phyloP scores from a whole-genome alignment of 2,329 filamentous ascomycete species.

The Phoma sp. region DNA sequence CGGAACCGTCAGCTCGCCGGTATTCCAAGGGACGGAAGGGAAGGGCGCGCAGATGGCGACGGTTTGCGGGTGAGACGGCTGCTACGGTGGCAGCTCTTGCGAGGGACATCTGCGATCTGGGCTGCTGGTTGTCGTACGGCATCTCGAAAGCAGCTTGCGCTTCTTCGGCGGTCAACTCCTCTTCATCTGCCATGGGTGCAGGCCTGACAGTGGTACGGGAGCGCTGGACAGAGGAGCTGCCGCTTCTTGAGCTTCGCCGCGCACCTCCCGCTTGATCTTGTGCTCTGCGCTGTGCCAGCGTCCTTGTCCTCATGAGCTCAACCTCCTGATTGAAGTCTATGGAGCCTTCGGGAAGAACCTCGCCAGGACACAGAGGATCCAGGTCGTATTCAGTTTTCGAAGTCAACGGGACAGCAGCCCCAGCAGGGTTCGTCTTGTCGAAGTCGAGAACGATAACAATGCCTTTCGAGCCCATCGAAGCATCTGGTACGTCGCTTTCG shows the following conservation, averaged over 20 bases:
- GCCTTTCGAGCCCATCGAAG: slow-evolving; percentile 43
- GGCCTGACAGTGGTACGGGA: slow-evolving; percentile 37
- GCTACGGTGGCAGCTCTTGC: slow-evolving; percentile 53
- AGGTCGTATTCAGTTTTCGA: slow-evolving; percentile 45
- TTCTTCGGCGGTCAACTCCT: slow-evolving; percentile 43
- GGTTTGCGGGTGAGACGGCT: slow-evolving; percentile 74
- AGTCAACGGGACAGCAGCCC: slow-evolving; percentile 28
- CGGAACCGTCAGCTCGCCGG: slow-evolving; percentile 70
- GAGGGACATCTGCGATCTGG: slow-evolving; percentile 48
- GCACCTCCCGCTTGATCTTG: slow-evolving; percentile 32
- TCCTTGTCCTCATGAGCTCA: slow-evolving; percentile 47
- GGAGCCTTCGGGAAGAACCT: slow-evolving; percentile 47
- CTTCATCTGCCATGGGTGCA: slow-evolving; percentile 34
- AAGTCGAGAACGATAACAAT: slow-evolving; percentile 49
- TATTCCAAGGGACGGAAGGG: slow-evolving; percentile 65
- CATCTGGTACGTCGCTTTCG: slow-evolving; percentile 34
- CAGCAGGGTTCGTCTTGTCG: slow-evolving; percentile 36
- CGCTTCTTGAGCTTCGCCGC: slow-evolving; percentile 37
- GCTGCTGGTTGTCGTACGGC: slow-evolving; percentile 50
- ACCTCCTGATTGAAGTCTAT: slow-evolving; percentile 52
- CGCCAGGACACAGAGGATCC: slow-evolving; percentile 46
- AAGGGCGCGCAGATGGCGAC: slow-evolving; percentile 66
- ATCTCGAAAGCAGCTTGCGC: slow-evolving; percentile 47
- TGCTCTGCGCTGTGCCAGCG: slow-evolving; percentile 45
- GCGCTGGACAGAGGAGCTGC: slow-evolving; percentile 33